Conservation (phyloP, 805 yeast species). For the Wickerhamomyces hampshirensis region DNA sequence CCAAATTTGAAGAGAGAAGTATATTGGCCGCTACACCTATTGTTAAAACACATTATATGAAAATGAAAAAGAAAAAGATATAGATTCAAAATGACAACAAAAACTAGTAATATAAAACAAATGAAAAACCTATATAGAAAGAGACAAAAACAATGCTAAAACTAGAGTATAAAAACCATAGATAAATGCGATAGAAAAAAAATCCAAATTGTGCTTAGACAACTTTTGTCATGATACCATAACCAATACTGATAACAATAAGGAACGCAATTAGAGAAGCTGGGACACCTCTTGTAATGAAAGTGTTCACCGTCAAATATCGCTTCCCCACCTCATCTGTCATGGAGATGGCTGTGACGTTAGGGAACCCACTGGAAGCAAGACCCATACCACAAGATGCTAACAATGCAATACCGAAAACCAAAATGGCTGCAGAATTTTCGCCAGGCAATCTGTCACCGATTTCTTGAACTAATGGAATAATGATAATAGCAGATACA, state of each 20-base stretch:
- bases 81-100: too few species aligned
- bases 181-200: too few species aligned
- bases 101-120: too few species aligned
- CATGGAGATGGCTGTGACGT: conserved; percentile 94
- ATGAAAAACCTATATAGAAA: too few species aligned
- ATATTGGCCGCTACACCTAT: too few species aligned
- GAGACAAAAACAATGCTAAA: too few species aligned
- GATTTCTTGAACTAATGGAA: conserved; percentile 85
- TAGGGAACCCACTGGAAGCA: conserved; percentile 98
- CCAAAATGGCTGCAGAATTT: conserved; percentile 53
- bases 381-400: conserved; percentile 96
- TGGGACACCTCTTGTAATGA: conserved; percentile 89
- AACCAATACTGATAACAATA: conserved; percentile 76
- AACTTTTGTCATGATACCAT: conserved; percentile 52
- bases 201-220: too few species aligned
- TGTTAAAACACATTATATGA: too few species aligned
- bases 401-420: conserved; percentile 49
- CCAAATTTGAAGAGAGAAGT: too few species aligned
- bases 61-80: too few species aligned
- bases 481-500: conserved; percentile 88
- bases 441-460: conserved; percentile 68
- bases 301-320: conserved; percentile 74
- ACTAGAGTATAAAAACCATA: too few species aligned
- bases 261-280: conserved; percentile 71
- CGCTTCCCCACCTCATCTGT: conserved; percentile 89